phyloP scores from a whole-genome alignment of 768 basidiomycete species.

The Suillus subaureus region DNA sequence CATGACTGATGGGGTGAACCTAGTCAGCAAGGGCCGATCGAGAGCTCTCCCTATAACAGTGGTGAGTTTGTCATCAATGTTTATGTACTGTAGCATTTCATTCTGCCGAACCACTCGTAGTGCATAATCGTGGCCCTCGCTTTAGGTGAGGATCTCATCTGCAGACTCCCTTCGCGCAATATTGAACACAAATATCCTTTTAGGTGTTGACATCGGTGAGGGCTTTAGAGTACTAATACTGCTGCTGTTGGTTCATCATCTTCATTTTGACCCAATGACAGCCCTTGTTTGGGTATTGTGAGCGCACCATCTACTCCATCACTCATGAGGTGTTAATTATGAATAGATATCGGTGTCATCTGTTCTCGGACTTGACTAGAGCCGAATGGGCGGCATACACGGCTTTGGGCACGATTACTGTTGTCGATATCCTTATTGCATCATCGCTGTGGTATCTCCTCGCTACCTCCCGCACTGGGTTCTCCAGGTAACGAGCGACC shows the following conservation, averaged over 20 bases:
- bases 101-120: not conserved
- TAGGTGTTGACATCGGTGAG: conserved; percentile 1
- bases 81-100: not conserved
- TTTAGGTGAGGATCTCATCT: not conserved
- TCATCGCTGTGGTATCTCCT: not conserved
- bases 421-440: not conserved
- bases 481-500: not conserved
- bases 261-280: not conserved
- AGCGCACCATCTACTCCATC: not conserved
- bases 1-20: not conserved
- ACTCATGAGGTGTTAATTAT: not conserved
- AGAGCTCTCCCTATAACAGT: not conserved
- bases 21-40: not conserved
- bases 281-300: not conserved
- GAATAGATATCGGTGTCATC: not conserved
- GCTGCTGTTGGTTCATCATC: not conserved
- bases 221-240: not conserved
- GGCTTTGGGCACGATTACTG: not conserved
- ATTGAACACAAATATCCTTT: not conserved
- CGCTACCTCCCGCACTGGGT: not conserved
- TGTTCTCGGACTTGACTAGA: not conserved
- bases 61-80: not conserved
- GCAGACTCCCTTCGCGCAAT: not conserved
- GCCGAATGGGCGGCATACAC: not conserved
- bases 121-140: not conserved